These are phyloP conservation scores for Chytriomyces confervae DNA, from an alignment of 192 early-diverging fungal genomes.

Conservation along the genomic window DNA sequence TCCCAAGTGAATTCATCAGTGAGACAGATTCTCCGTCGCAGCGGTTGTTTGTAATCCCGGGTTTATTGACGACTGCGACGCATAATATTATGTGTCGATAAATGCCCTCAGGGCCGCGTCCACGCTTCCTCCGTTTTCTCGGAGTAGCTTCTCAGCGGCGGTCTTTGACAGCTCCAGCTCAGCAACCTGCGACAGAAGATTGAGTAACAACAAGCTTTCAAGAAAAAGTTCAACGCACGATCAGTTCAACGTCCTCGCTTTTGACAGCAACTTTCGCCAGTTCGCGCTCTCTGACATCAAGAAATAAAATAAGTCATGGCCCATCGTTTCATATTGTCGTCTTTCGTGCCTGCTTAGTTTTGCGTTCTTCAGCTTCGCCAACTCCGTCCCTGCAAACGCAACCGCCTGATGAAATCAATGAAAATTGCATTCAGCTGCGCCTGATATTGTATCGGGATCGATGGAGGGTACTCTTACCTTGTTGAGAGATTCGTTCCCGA, in stretches of 20 bases:
- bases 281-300: slow-evolving; percentile 22
- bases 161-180: slow-evolving; percentile 27
- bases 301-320: not conserved
- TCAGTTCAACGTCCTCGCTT: slow-evolving; percentile 15
- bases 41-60: no score
- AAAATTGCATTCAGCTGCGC: not conserved
- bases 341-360: not conserved
- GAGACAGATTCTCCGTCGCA: no score
- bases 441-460: not conserved
- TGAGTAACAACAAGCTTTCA: no score
- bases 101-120: slow-evolving; percentile 15
- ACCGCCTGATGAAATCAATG: not conserved
- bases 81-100: slow-evolving; percentile 11
- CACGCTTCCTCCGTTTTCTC: slow-evolving; percentile 25
- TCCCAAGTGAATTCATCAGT: no score
- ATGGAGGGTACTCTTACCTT: slow-evolving; percentile 4
- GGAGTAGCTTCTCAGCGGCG: slow-evolving; percentile 23
- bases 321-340: not conserved
- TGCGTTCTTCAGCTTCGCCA: not conserved
- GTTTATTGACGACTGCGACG: no score
- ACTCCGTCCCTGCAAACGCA: not conserved
- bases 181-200: not conserved
- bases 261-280: slow-evolving; percentile 3
- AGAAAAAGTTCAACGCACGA: no score
- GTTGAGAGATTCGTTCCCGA: slow-evolving; percentile 4